phyloP scores from a whole-genome alignment of 495 filamentous ascomycete genomes.

The Hyaloscypha finlandica region DNA sequence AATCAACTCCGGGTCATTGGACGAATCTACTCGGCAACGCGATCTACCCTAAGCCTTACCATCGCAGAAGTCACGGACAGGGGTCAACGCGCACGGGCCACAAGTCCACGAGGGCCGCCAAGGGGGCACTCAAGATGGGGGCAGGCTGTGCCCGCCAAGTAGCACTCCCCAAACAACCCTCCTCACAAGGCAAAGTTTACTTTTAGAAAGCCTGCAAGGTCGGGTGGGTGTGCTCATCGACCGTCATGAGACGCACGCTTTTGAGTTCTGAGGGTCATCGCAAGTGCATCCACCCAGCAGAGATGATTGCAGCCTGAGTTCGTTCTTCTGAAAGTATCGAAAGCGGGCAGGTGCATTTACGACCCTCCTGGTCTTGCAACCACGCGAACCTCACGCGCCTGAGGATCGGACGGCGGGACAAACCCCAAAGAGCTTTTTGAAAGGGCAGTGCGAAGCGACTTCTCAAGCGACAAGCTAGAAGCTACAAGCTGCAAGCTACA shows the following conservation, averaged over 20 bases:
- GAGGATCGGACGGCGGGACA: background rate
- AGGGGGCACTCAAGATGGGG: background rate
- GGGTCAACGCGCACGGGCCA: background rate
- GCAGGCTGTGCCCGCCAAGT: background rate
- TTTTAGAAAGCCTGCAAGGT: background rate
- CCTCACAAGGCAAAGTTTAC: background rate
- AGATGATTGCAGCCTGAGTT: background rate
- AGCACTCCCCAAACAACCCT: background rate
- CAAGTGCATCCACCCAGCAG: background rate
- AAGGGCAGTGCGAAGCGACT: background rate
- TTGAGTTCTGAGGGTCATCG: conserved; percentile 20
- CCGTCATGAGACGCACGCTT: background rate
- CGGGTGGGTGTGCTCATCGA: background rate
- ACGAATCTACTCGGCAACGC: conserved; percentile 1
- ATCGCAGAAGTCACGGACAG: background rate
- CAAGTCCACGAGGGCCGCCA: background rate
- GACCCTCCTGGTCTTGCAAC: background rate
- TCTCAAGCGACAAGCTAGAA: background rate
- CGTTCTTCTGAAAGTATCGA: background rate
- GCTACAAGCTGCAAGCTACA: no score
- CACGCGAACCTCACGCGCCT: background rate
- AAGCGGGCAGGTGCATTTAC: background rate
- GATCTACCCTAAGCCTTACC: conserved; percentile 23
- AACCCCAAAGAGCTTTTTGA: background rate
- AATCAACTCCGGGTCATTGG: conserved; percentile 9